Percentiles rank a stretch among this genome's conserved stretches.
Conservation (phyloP, 2,329 filamentous ascomycete species). For the Cadophora sp. region DNA sequence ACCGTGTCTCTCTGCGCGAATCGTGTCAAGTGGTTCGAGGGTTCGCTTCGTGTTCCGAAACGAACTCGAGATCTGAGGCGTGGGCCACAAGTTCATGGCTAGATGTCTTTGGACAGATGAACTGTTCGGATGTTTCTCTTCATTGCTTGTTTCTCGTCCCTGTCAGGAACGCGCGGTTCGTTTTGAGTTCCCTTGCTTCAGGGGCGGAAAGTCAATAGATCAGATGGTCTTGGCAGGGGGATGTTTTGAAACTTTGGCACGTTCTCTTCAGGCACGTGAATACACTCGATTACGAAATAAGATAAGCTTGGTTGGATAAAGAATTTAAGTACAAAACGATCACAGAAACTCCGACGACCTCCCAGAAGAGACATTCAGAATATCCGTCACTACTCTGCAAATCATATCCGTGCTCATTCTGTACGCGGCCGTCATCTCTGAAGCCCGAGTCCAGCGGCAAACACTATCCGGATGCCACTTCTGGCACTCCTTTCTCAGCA, state of each 20-base stretch:
- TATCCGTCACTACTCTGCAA: slow-evolving; percentile 19
- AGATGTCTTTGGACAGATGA: neutral
- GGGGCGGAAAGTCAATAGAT: slow-evolving; percentile 11
- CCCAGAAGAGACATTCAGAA: slow-evolving; percentile 22
- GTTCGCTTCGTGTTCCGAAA: neutral
- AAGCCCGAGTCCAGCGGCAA: slow-evolving; percentile 4
- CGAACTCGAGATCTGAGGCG: neutral
- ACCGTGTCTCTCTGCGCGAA: neutral
- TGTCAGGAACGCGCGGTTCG: neutral
- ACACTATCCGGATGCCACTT: slow-evolving; percentile 33
- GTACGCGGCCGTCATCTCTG: slow-evolving; percentile 11
- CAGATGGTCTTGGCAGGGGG: neutral
- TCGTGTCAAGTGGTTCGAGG: neutral
- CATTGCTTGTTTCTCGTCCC: neutral
- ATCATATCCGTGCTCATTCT: slow-evolving; percentile 25
- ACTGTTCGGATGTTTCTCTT: too few species aligned
- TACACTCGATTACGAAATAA: too few species aligned
- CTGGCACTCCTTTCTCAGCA: slow-evolving; percentile 25
- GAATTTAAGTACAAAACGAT: neutral
- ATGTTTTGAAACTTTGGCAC: neutral
- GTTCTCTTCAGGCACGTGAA: neutral
- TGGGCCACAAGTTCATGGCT: neutral
- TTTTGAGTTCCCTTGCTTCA: neutral
- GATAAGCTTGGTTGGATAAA: too few species aligned
- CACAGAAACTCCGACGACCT: slow-evolving; percentile 21